These are phyloP conservation scores for Pseudofabraea citricarpa DNA, from an alignment of 2,329 filamentous ascomycete genomes.

Conservation along the genomic window DNA sequence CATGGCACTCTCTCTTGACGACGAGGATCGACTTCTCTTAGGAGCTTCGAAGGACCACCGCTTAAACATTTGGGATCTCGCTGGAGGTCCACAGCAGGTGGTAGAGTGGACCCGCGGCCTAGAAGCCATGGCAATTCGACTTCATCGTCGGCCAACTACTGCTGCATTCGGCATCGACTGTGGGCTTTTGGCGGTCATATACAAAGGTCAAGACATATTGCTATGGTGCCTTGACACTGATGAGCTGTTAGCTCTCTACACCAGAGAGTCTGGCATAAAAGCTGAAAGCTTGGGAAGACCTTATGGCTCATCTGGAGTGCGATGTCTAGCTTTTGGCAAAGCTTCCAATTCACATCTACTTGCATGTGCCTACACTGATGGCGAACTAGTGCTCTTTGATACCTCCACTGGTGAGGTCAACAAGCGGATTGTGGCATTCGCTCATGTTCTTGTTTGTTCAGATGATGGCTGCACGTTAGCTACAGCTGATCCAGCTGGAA, in stretches of 20 bases:
- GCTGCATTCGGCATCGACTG: not conserved
- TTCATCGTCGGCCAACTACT: not conserved
- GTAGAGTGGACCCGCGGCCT: too few relatives aligned
- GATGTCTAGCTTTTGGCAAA: not conserved
- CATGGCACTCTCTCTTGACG: conserved; percentile 12
- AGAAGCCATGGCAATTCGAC: not conserved
- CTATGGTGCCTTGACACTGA: not conserved
- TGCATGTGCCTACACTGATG: not conserved
- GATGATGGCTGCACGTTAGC: conserved; percentile 20
- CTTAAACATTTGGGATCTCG: conserved; percentile 14
- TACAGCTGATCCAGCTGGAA: conserved; percentile 17
- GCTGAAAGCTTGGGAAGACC: not conserved
- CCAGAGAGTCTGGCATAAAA: not conserved
- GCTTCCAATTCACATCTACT: not conserved
- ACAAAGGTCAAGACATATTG: not conserved
- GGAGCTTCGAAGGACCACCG: conserved; percentile 13
- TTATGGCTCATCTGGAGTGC: not conserved
- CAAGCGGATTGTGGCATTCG: conserved; percentile 7
- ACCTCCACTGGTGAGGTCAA: not conserved
- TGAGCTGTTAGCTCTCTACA: too few relatives aligned
- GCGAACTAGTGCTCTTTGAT: not conserved
- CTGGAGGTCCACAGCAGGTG: not conserved
- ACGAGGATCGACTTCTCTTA: conserved; percentile 12
- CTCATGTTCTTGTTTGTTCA: conserved; percentile 14
- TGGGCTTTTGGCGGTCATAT: not conserved